phyloP scores from a whole-genome alignment of 352 stramenopile genomes.

The Pythium catenulatum region DNA sequence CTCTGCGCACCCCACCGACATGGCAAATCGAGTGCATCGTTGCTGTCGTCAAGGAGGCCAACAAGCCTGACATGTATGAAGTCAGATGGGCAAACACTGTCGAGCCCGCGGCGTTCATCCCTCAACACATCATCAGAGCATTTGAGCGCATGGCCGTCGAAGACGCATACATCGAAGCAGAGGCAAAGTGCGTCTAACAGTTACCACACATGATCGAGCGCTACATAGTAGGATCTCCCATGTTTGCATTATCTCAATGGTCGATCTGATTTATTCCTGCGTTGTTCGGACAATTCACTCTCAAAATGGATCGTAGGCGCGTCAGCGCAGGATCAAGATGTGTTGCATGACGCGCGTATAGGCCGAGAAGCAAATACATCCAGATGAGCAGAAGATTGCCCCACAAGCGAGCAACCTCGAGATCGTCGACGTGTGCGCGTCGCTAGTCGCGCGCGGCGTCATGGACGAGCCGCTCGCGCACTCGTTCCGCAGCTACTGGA shows the following conservation, averaged over 20 bases:
- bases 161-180: neutral
- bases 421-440: conserved; percentile 64
- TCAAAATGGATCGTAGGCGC: too few relatives aligned
- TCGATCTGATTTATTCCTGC: too few relatives aligned
- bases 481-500: conserved; percentile 63
- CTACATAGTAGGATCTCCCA: too few relatives aligned
- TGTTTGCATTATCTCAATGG: too few relatives aligned
- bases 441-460: conserved; percentile 38
- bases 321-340: too few relatives aligned
- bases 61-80: neutral
- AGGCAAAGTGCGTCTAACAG: neutral
- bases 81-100: neutral
- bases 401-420: conserved; percentile 55
- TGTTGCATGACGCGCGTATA: too few relatives aligned
- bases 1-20: neutral
- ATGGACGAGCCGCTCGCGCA: conserved; percentile 43
- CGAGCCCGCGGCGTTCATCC: neutral
- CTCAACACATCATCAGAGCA: neutral
- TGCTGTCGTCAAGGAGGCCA: neutral
- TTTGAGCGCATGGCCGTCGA: neutral
- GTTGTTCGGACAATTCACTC: too few relatives aligned
- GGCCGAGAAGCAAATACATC: too few relatives aligned
- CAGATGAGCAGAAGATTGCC: too few relatives aligned
- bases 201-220: too few relatives aligned
- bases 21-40: neutral